Conservation (phyloP, 208 protist genomes). For the Eutreptiella sp. region DNA sequence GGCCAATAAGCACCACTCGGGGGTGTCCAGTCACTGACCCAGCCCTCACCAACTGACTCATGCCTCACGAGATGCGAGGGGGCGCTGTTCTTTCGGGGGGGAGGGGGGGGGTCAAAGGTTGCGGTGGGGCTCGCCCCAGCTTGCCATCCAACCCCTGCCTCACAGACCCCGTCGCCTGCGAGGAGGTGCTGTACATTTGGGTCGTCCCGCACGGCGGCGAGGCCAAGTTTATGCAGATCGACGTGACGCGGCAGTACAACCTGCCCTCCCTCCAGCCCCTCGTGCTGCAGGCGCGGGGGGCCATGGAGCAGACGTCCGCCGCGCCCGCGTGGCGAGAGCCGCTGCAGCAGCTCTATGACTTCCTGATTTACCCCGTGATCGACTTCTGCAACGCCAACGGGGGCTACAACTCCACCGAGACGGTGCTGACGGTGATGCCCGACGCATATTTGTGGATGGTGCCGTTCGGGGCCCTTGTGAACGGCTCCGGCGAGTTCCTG, state of each 20-base stretch:
- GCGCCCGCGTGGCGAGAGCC: conserved; percentile 78
- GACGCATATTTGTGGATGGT: conserved; percentile 60
- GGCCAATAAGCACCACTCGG: no score
- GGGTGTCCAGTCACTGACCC: no score
- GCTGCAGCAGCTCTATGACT: conserved; percentile 63
- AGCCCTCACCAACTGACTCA: no score
- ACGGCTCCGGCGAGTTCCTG: conserved; percentile 56
- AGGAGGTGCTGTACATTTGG: conserved; percentile 72
- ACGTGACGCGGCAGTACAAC: conserved; percentile 65
- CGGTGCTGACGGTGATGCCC: conserved; percentile 67
- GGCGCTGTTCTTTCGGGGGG: no score
- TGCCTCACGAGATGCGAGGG: no score
- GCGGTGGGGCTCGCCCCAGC: no score
- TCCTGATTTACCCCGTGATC: conserved; percentile 69
- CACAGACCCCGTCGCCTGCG: no score
- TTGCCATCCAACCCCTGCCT: no score
- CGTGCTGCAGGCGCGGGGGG: conserved; percentile 46
- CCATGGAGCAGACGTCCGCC: conserved; percentile 48
- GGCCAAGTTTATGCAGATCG: conserved; percentile 73
- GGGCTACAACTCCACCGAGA: conserved; percentile 43
- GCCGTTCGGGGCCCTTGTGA: conserved; percentile 74
- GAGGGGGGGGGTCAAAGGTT: no score
- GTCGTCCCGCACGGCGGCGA: conserved; percentile 61
- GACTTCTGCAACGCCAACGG: conserved; percentile 64
- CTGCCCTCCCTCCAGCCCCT: conserved; percentile 49